Percentiles rank a stretch among this genome's conserved stretches.
Conservation (phyloP, 2,329 filamentous ascomycete species). For the Trichothecium roseum region DNA sequence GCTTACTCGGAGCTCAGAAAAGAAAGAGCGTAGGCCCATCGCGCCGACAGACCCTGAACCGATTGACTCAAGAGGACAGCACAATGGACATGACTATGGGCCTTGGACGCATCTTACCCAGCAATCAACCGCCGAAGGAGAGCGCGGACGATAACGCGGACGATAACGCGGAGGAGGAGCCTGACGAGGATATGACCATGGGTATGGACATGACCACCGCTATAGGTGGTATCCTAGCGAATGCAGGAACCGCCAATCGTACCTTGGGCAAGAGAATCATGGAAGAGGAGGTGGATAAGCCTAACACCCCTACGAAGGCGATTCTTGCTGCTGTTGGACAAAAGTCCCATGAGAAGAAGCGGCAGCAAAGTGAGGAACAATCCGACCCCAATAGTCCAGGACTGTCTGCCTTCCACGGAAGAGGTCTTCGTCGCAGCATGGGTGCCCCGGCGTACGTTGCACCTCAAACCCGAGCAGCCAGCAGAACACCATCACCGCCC, state of each 20-base stretch:
- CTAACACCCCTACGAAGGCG: constrained; percentile 32
- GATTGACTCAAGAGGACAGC: constrained; percentile 26
- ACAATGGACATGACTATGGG: constrained; percentile 49
- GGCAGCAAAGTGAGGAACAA: too few relatives aligned
- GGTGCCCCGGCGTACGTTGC: constrained; percentile 25
- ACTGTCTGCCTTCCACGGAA: constrained; percentile 40
- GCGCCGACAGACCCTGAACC: constrained; percentile 13
- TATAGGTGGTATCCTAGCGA: constrained; percentile 49
- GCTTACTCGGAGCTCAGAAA: constrained; percentile 30
- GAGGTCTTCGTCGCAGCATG: constrained; percentile 37
- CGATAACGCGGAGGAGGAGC: constrained; percentile 24
- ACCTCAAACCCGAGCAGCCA: constrained; percentile 17
- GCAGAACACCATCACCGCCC: constrained; percentile 13
- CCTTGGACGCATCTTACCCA: constrained; percentile 41
- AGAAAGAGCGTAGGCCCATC: constrained; percentile 12
- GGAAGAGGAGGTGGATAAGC: constrained; percentile 45
- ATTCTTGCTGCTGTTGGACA: constrained; percentile 16
- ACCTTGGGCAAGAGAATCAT: constrained; percentile 42
- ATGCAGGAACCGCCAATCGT: constrained; percentile 16
- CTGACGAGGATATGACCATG: constrained; percentile 29
- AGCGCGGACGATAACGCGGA: constrained; percentile 13
- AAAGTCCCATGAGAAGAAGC: constrained; percentile 3
- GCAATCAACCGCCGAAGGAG: constrained; percentile 6
- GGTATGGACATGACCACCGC: constrained; percentile 60
- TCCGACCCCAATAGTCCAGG: constrained; percentile 40